Evolutionary conservation across 2,329 filamentous ascomycete species (phyloP), one percentile per base, ranked within the genome.

Genomic region (Epichloe uncinata): DNA sequence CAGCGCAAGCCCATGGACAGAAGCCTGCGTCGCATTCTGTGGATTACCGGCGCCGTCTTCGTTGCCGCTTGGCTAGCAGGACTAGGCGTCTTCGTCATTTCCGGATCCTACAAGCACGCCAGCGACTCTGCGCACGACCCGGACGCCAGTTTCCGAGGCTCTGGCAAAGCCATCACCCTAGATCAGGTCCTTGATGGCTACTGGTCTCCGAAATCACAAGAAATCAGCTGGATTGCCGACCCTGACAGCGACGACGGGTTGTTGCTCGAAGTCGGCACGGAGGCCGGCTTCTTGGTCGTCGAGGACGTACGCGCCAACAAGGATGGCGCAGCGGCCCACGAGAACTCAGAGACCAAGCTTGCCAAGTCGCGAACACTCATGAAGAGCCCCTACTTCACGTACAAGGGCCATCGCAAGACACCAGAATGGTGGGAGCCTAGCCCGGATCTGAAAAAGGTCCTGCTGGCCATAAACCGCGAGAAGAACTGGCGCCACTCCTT

Each of bases 401-500:
- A 82, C 50, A 73, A 73, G 8, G 78, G 73, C 11, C 64, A 72
- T 47, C 66, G 65, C 15, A 70, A 87, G 56, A 63, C 60, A n/a
- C 82, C 86, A 0, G 66, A 66, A 13, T 73, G 77, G 57, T 78
- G 81, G 3, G 83, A 79, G 73, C 88, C 93, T 2, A 96, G 88
- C 61, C 79, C 82, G 30, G 80, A 97, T 63, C 74, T 95, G 64
- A 87, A 82, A 60, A 91, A 87, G 63, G 88, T 98, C 3, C 75
- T 98, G 47, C 70, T 96, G n/a, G 76, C 82, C 46, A 87, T 88
- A 8, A 73, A 88, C 48, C 63, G 72, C 20, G 69, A 86, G 64
- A 80, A 79, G 59, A 89, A 93, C 59, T 98, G 89, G 85, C 82
- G 93, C 56, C 85, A 97, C 66, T 97, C 91, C 0, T 90, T 79